Evolutionary conservation across 306 rosid genomes (phyloP), one percentile per base, ranked within the genome.

Genomic region (Quercus alba): DNA sequence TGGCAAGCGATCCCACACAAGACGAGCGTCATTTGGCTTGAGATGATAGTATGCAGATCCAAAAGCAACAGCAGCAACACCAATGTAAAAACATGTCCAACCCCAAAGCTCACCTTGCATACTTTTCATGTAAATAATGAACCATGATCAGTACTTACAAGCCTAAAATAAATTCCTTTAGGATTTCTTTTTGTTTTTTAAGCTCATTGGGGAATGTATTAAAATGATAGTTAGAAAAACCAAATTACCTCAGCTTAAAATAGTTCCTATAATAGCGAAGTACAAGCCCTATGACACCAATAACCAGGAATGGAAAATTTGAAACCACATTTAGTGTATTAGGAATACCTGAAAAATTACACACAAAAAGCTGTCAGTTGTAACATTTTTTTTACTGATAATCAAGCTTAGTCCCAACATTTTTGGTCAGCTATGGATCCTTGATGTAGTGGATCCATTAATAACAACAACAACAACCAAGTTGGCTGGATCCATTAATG

Each of bases 31-130:
- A 73, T 93, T 86, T 64, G 99, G 99, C 59, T 93, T 85, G 62
- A 94, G 91, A 86, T 94, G 99, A 79, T 94, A 94, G 87, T 93
- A 94, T 2, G 99, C 75, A 55, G 99, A 94, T 64, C 99, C 99
- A 79, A 92, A 71, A 17, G 82, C 94, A 85, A 88, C 97, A 78
- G 93, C 90, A 83, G 95, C 88, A 73, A 93, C 91, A 38, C 97
- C 99, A 73, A 91, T 73, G 84, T 84, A 94, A 81, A 94, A 94
- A 72, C 87, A 91, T 3, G 91, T 91, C 99, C 97, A 94, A 58
- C 93, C 99, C 85, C 89, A 91, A 73, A 86, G 83, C 90, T 94
- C 99, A 18, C 97, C 97, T 88, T 81, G 91, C 88, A 91, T 86
- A 83, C 99, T 92, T 78, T 79, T 18, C 30, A 41, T 66, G 78